phyloP scores from a whole-genome alignment of 768 basidiomycete genomes.

The Mycena vitilis region DNA sequence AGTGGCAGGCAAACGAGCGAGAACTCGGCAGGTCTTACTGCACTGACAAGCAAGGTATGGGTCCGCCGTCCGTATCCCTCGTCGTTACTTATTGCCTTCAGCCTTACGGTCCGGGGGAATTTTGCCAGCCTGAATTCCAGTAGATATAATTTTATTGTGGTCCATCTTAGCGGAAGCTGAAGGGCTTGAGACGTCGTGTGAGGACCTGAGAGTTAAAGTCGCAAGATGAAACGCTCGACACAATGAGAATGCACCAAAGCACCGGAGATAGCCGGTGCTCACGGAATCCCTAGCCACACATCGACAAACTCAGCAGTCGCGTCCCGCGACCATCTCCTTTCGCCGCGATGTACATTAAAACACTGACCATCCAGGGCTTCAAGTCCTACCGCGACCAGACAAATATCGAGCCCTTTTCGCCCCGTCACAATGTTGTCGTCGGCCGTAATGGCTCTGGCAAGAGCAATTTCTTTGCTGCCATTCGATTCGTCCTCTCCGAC shows the following conservation, averaged over 20 bases:
- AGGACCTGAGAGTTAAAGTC: too few relatives aligned
- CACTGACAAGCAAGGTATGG: slow-evolving; percentile 78
- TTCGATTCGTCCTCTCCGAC: slow-evolving; percentile 97
- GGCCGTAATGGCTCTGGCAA: slow-evolving; percentile 98
- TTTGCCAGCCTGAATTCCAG: slow-evolving; percentile 86
- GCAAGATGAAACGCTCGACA: too few relatives aligned
- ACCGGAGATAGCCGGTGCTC: too few relatives aligned
- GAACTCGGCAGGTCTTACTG: slow-evolving; percentile 91
- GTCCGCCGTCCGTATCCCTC: background rate
- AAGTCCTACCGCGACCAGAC: slow-evolving; percentile 97
- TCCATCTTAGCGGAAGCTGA: too few relatives aligned
- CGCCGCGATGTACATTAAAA: slow-evolving; percentile 81
- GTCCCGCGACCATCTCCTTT: background rate
- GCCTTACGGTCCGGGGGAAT: slow-evolving; percentile 96
- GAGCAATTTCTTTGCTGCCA: slow-evolving; percentile 98
- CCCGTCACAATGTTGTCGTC: slow-evolving; percentile 95
- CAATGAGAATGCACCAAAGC: too few relatives aligned
- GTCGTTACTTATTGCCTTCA: slow-evolving; percentile 45
- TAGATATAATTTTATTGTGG: slow-evolving; percentile 50
- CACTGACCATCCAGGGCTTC: slow-evolving; percentile 93
- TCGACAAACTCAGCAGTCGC: too few relatives aligned
- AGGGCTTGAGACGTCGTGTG: too few relatives aligned
- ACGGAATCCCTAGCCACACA: too few relatives aligned
- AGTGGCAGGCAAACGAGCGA: slow-evolving; percentile 88
- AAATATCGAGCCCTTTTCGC: slow-evolving; percentile 94